phyloP scores from a whole-genome alignment of 2,329 filamentous ascomycete genomes.

The Beauveria brongniartii region DNA sequence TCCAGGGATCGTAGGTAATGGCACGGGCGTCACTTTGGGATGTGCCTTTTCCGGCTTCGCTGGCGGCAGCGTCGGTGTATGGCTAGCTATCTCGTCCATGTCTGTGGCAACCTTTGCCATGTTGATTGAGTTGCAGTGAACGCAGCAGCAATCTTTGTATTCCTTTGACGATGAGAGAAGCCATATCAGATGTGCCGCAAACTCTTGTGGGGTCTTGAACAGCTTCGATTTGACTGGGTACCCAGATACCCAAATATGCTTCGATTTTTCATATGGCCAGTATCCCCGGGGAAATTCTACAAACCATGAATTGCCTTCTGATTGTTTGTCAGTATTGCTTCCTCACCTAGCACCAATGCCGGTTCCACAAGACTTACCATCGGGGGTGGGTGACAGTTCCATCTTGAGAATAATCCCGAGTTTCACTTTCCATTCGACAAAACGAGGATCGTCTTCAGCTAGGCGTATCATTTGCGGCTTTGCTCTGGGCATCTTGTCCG shows the following conservation, averaged over 20 bases:
- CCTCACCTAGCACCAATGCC: not conserved
- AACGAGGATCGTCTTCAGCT: slow-evolving; percentile 34
- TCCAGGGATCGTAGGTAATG: slow-evolving; percentile 27
- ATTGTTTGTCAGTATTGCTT: not conserved
- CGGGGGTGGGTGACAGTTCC: slow-evolving; percentile 32
- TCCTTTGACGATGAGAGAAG: slow-evolving; percentile 39
- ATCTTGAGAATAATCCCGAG: slow-evolving; percentile 38
- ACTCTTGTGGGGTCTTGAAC: slow-evolving; percentile 46
- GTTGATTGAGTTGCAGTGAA: slow-evolving; percentile 35
- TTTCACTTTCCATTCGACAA: slow-evolving; percentile 38
- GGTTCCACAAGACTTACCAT: slow-evolving; percentile 22
- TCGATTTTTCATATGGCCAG: slow-evolving; percentile 40
- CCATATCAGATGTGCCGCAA: slow-evolving; percentile 45
- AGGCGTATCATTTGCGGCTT: slow-evolving; percentile 37
- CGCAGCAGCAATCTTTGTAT: slow-evolving; percentile 42
- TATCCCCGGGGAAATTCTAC: slow-evolving; percentile 37
- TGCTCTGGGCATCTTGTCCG: slow-evolving; percentile 28
- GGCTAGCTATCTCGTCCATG: slow-evolving; percentile 21
- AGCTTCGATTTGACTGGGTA: slow-evolving; percentile 40
- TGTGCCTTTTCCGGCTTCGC: slow-evolving; percentile 16
- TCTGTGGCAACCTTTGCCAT: slow-evolving; percentile 17
- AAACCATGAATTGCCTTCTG: slow-evolving; percentile 37
- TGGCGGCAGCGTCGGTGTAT: slow-evolving; percentile 13
- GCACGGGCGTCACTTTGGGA: slow-evolving; percentile 29
- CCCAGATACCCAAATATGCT: slow-evolving; percentile 42